Conservation (phyloP, 495 filamentous ascomycete genomes). For the Cudoniella acicularis region DNA sequence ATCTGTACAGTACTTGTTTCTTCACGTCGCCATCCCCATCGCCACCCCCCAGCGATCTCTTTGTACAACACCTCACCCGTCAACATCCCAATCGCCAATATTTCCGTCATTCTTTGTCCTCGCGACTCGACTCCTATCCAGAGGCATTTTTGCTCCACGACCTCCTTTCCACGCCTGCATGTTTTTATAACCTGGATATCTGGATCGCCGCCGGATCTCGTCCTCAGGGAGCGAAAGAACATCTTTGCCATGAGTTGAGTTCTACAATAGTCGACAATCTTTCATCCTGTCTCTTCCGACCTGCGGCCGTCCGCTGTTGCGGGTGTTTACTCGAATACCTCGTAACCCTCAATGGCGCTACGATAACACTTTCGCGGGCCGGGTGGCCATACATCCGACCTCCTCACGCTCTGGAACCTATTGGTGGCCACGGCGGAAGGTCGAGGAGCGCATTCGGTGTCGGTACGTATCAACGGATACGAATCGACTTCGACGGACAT, state of each 20-base stretch:
- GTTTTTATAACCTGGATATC: no score
- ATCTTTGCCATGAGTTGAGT: conserved; percentile 19
- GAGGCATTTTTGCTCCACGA: no score
- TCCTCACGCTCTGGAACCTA: conserved; percentile 7
- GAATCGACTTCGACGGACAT: neutral
- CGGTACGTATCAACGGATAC: neutral
- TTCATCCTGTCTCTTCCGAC: conserved; percentile 28
- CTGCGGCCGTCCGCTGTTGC: conserved; percentile 38
- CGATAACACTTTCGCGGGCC: conserved; percentile 47
- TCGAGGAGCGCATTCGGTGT: neutral
- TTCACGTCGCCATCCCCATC: neutral
- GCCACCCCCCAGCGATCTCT: neutral
- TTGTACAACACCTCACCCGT: neutral
- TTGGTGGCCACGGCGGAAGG: conserved; percentile 21
- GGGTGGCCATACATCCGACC: conserved; percentile 40
- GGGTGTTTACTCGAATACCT: conserved; percentile 50
- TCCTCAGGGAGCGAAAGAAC: conserved; percentile 1
- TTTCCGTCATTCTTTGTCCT: no score
- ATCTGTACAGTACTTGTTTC: neutral
- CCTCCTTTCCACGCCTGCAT: no score
- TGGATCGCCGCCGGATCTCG: no score
- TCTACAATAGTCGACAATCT: conserved; percentile 15
- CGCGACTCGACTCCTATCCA: no score
- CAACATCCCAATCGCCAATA: no score
- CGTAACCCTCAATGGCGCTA: conserved; percentile 40